Conservation (phyloP, 108 stramenopile genomes). For the Conticribra weissflogii region DNA sequence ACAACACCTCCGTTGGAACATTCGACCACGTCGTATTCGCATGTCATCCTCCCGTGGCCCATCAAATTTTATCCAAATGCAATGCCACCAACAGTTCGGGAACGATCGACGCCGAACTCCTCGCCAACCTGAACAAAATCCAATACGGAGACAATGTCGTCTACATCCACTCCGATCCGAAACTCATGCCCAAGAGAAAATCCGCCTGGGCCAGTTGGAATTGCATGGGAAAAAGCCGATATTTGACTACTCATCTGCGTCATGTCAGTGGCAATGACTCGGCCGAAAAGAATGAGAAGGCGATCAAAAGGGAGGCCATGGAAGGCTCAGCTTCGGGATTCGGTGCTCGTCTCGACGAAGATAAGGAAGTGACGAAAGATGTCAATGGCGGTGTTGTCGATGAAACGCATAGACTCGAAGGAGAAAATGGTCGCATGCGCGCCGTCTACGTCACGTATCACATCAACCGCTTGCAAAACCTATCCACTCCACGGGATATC, state of each 20-base stretch:
- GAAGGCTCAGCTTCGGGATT: constrained; percentile 82
- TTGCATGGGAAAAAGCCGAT: constrained; percentile 76
- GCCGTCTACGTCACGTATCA: constrained; percentile 95
- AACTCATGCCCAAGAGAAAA: constrained; percentile 85
- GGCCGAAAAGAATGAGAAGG: constrained; percentile 20
- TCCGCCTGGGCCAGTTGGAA: constrained; percentile 96
- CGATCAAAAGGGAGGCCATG: constrained; percentile 50
- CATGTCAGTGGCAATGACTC: too few species aligned
- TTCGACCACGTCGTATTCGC: constrained; percentile 92
- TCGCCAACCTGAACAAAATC: constrained; percentile 50
- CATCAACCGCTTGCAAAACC: constrained; percentile 94
- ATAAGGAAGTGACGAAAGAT: constrained; percentile 1
- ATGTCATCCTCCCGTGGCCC: constrained; percentile 85
- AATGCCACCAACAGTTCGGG: constrained; percentile 6
- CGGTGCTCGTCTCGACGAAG: constrained; percentile 47
- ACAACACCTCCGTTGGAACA: constrained; percentile 46
- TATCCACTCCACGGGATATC: constrained; percentile 65
- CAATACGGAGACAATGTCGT: constrained; percentile 88
- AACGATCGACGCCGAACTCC: constrained; percentile 32
- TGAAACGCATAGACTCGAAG: constrained; percentile 59
- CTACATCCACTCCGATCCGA: constrained; percentile 91
- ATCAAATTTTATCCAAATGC: constrained; percentile 54
- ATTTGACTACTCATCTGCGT: constrained; percentile 32
- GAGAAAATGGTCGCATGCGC: constrained; percentile 70
- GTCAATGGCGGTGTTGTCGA: constrained; percentile 6